Evolutionary conservation across 2,329 filamentous ascomycete species (phyloP), one percentile per base, ranked within the genome.

Genomic region (Orbilia quercus): DNA sequence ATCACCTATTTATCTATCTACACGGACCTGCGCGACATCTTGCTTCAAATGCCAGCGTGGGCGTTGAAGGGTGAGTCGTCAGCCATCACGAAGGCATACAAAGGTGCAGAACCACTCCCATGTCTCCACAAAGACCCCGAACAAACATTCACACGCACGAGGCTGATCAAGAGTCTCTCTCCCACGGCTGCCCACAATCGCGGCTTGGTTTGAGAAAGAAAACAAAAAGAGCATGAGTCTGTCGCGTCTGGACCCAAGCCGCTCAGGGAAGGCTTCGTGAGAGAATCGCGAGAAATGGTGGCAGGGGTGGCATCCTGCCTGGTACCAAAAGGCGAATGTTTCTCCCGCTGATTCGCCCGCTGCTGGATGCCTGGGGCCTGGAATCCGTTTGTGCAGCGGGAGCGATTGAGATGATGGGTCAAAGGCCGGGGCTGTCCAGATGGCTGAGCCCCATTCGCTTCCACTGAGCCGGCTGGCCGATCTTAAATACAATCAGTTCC

Each of bases 121-220:
- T 34, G 36, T 58, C 48, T 38, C 34, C 51, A 38, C 57, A 63
- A 44, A 51, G 40, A 57, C 42, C 55, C 65, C 65, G 28, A 31
- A 31, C 47, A 57, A 71, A 51, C 40, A n/a, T n/a, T 45, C 48
- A 48, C 48, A 22, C 57, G 40, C 65, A 59, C 67, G 67, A 72
- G 67, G 67, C 67, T 72, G 67, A 72, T 72, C 53, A 54, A 54
- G 11, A 72, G 67, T 12, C 67, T 72, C 58, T 58, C 59, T 58
- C 44, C 51, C 50, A 47, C n/a, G 36, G 36, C 59, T 60, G 18
- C 54, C 64, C 53, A 65, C 28, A 25, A 54, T 59, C 59, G 44
- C 53, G 67, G 58, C 54, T 59, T 65, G 47, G 53, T 58, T 45
- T 45, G 64, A 38, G 14, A 54, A 6, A 16, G 44, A 53, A n/a